A percentile compares a stretch with the other conserved stretches of the same genome.
phyloP scores from a whole-genome alignment of 2,329 filamentous ascomycete species.

The Juglanconis sp. region DNA sequence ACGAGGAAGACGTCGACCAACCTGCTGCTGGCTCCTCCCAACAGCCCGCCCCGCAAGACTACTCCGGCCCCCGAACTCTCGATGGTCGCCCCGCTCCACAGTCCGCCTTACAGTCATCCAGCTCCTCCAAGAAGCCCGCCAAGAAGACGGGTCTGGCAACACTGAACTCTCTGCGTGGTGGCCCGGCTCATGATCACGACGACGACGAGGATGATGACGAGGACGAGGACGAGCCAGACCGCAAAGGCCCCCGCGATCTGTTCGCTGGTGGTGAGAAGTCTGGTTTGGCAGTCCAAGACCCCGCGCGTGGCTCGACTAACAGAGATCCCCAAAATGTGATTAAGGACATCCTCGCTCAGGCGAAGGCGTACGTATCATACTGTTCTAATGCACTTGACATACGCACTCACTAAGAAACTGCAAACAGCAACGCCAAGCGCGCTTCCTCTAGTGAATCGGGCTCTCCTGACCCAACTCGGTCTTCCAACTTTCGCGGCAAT shows the following conservation, averaged over 20 bases:
- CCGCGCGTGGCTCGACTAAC: constrained; percentile 39
- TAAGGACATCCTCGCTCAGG: constrained; percentile 62
- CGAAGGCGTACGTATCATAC: constrained; percentile 50
- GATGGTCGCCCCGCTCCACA: constrained; percentile 58
- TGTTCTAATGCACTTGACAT: neutral
- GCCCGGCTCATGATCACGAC: constrained; percentile 51
- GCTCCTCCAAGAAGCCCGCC: constrained; percentile 38
- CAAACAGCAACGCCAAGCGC: constrained; percentile 56
- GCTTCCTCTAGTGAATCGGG: constrained; percentile 25
- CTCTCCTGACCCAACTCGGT: constrained; percentile 49
- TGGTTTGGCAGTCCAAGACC: constrained; percentile 65
- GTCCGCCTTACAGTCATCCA: constrained; percentile 32
- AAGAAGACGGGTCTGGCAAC: constrained; percentile 62
- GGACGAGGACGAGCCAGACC: constrained; percentile 52
- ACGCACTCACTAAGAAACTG: neutral
- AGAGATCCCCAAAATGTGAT: constrained; percentile 53
- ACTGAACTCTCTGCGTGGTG: constrained; percentile 52
- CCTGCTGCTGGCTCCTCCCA: constrained; percentile 38
- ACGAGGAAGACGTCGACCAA: constrained; percentile 47
- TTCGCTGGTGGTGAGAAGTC: constrained; percentile 88
- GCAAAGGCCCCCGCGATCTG: constrained; percentile 62
- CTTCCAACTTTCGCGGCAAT: constrained; percentile 58
- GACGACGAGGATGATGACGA: constrained; percentile 60
- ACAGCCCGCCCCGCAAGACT: constrained; percentile 32
- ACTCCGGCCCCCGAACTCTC: constrained; percentile 60